Percentiles rank a stretch among this genome's conserved stretches.
Evolutionary conservation across 441 rosid species (phyloP).

Genomic region (Oxalis stricta): DNA sequence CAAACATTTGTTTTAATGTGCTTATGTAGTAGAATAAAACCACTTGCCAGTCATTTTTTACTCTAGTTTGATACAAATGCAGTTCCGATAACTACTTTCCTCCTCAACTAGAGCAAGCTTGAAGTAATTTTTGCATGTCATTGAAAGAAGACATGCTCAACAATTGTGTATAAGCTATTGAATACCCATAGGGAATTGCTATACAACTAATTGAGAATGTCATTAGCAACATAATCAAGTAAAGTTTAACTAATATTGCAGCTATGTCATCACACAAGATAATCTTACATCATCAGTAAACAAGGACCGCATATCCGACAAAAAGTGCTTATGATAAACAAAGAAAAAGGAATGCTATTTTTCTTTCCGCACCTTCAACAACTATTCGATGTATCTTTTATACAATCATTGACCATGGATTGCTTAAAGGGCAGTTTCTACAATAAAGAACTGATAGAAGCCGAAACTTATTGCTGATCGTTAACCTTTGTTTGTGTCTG

Average conservation of each 20-base stretch:
- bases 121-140: too few species aligned
- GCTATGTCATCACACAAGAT: neutral
- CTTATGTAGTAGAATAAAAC: conserved; percentile 59
- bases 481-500: neutral
- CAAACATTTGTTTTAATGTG: too few species aligned
- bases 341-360: neutral
- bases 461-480: neutral
- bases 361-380: neutral
- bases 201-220: neutral
- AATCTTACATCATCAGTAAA: neutral
- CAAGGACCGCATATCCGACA: neutral
- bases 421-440: neutral
- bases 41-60: conserved; percentile 86
- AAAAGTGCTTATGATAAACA: neutral
- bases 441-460: neutral
- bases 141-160: too few species aligned
- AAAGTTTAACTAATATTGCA: neutral
- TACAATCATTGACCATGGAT: neutral
- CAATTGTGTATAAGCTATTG: too few species aligned
- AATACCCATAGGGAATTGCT: neutral
- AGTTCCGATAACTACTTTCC: conserved; percentile 48
- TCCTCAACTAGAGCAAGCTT: too few species aligned
- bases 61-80: conserved; percentile 69
- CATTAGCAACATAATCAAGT: neutral
- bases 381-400: neutral